These are phyloP conservation scores for Strigomonas galati DNA, from an alignment of 208 protist species.

Conservation along the genomic window DNA sequence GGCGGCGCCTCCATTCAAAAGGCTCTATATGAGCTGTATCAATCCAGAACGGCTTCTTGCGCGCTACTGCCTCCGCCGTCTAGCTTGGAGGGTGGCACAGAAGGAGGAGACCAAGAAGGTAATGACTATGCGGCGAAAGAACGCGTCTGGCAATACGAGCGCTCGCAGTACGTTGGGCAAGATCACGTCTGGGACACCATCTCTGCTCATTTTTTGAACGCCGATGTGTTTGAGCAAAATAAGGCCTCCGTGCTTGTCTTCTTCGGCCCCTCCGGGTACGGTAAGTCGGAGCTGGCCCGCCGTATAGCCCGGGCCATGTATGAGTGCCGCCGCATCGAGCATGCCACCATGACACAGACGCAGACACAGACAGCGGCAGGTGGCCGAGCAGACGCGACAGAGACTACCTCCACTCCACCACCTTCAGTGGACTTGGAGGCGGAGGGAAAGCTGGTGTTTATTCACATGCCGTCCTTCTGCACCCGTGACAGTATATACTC, in stretches of 20 bases:
- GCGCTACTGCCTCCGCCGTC: too few relatives aligned
- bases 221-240: conserved; percentile 54
- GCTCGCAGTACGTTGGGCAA: conserved; percentile 75
- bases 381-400: neutral
- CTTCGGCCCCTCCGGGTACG: conserved; percentile 82
- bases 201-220: conserved; percentile 50
- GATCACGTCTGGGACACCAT: conserved; percentile 53
- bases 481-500: conserved; percentile 88
- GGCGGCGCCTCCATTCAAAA: neutral
- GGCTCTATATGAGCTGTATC: neutral
- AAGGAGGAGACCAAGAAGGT: too few relatives aligned
- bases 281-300: conserved; percentile 80
- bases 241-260: conserved; percentile 82
- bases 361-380: neutral
- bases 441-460: conserved; percentile 69
- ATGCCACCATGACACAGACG: too few relatives aligned
- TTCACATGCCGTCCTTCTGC: conserved; percentile 85
- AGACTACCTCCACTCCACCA: neutral
- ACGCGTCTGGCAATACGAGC: conserved; percentile 20
- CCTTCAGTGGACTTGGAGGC: conserved; percentile 36
- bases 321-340: conserved; percentile 16
- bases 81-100: too few relatives aligned
- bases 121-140: neutral
- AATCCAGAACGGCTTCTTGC: neutral
- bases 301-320: conserved; percentile 64